Percentiles rank a stretch among this genome's conserved stretches.
Conservation (phyloP, 202 grass and related monocot genomes). For the Saccharum hybrid region DNA sequence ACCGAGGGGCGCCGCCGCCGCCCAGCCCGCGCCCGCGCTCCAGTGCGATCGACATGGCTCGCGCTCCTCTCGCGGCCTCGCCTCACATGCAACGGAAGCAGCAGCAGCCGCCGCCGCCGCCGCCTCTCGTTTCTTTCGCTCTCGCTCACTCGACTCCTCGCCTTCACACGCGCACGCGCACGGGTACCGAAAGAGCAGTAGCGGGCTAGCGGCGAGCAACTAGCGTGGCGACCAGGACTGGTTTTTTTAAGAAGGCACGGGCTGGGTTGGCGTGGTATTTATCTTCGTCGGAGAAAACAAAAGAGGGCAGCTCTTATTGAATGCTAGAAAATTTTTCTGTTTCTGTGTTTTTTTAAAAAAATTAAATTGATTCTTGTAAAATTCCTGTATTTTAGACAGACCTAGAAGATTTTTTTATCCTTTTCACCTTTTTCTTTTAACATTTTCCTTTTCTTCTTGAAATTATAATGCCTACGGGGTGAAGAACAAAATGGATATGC, state of each 20-base stretch:
- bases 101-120: conserved; percentile 20
- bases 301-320: no score
- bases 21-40: conserved; percentile 59
- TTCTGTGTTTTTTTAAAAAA: no score
- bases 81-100: conserved; percentile 53
- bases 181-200: conserved; percentile 25
- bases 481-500: not conserved
- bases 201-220: not conserved
- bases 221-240: not conserved
- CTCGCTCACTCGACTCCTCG: conserved; percentile 25
- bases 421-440: not conserved
- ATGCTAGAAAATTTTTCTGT: no score
- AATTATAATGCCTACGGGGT: not conserved
- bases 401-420: not conserved
- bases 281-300: not conserved
- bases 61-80: conserved; percentile 24
- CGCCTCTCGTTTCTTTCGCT: conserved; percentile 32
- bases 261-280: conserved; percentile 30
- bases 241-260: not conserved
- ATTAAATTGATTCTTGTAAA: no score
- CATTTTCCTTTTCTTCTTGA: not conserved
- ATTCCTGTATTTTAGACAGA: no score
- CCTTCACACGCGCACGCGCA: conserved; percentile 44
- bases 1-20: conserved; percentile 41
- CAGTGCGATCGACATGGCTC: conserved; percentile 84